Evolutionary conservation across 2,329 filamentous ascomycete species (phyloP).

Genomic region (Dactylonectria estremocensis): DNA sequence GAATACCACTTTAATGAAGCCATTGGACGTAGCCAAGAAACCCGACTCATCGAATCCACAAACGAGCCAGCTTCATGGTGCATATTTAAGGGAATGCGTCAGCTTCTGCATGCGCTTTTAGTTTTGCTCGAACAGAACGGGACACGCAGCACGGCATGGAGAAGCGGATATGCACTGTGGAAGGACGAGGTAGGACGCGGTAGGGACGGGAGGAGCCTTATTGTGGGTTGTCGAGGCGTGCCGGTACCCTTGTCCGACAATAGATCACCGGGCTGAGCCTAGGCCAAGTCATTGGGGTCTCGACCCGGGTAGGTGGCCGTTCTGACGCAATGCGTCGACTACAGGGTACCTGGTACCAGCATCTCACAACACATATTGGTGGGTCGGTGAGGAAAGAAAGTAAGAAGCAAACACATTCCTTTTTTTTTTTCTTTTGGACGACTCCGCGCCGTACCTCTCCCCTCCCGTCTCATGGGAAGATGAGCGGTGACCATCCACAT

Average conservation of each 20-base stretch:
- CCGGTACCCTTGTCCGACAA: conserved; percentile 31
- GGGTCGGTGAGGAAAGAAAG: conserved; percentile 3
- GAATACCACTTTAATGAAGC: conserved; percentile 4
- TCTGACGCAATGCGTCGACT: conserved; percentile 25
- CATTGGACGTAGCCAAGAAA: conserved; percentile 6
- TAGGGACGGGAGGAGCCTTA: conserved; percentile 56
- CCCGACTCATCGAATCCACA: conserved; percentile 27
- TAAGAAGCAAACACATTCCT: conserved; percentile 22
- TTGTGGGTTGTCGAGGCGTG: conserved; percentile 47
- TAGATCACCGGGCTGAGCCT: conserved; percentile 15
- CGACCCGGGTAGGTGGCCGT: conserved; percentile 23
- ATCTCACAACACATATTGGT: conserved; percentile 12
- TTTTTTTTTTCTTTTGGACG: conserved; percentile 11
- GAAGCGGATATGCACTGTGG: conserved; percentile 34
- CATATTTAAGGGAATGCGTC: conserved; percentile 27
- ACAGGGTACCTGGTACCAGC: not conserved
- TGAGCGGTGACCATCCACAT: conserved; percentile 37
- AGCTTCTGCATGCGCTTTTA: conserved; percentile 10
- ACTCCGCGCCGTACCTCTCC: conserved; percentile 20
- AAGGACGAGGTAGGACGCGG: conserved; percentile 49
- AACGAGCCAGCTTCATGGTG: conserved; percentile 19
- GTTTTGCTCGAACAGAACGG: conserved; percentile 6
- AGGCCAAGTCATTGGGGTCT: conserved; percentile 25
- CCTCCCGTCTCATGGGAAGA: conserved; percentile 26
- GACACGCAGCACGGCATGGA: conserved; percentile 19